Percentiles rank a stretch among this genome's conserved stretches.
phyloP scores from a whole-genome alignment of 805 yeast genomes.

The Jamesozyma spencerorum region DNA sequence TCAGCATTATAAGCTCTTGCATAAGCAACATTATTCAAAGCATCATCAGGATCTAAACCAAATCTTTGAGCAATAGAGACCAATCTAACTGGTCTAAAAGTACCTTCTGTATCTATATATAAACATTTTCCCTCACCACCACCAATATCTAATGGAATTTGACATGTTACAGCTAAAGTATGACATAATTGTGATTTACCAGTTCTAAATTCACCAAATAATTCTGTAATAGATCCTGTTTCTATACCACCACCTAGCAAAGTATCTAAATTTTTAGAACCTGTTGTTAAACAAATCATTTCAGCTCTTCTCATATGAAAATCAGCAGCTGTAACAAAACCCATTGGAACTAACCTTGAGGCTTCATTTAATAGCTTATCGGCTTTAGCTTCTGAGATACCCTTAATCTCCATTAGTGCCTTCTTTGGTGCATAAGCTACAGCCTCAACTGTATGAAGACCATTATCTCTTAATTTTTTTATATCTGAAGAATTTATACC shows the following conservation, averaged over 20 bases:
- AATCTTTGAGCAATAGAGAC: slow-evolving; percentile 85
- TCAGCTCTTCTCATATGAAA: slow-evolving; percentile 84
- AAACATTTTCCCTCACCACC: slow-evolving; percentile 98
- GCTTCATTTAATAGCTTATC: slow-evolving; percentile 79
- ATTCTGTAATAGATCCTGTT: slow-evolving; percentile 93
- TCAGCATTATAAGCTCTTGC: slow-evolving; percentile 97
- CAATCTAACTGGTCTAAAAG: slow-evolving; percentile 86
- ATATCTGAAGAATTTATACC: slow-evolving; percentile 79
- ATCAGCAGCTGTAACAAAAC: slow-evolving; percentile 94
- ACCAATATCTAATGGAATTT: slow-evolving; percentile 90
- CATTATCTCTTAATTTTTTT: slow-evolving; percentile 70
- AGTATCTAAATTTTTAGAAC: slow-evolving; percentile 88
- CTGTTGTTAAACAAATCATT: slow-evolving; percentile 87
- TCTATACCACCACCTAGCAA: slow-evolving; percentile 94
- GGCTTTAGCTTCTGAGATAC: slow-evolving; percentile 93
- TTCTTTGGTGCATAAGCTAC: slow-evolving; percentile 90
- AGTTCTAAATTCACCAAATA: slow-evolving; percentile 95
- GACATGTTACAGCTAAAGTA: slow-evolving; percentile 93
- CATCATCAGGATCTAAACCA: slow-evolving; percentile 86
- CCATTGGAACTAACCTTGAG: slow-evolving; percentile 81
- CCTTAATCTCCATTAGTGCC: slow-evolving; percentile 66
- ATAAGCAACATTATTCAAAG: slow-evolving; percentile 93
- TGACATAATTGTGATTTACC: slow-evolving; percentile 97
- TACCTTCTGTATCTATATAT: slow-evolving; percentile 94
- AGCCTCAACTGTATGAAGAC: slow-evolving; percentile 82